Evolutionary conservation across 192 early-diverging fungal species (phyloP).

Genomic region (Gonapodya prolifera): DNA sequence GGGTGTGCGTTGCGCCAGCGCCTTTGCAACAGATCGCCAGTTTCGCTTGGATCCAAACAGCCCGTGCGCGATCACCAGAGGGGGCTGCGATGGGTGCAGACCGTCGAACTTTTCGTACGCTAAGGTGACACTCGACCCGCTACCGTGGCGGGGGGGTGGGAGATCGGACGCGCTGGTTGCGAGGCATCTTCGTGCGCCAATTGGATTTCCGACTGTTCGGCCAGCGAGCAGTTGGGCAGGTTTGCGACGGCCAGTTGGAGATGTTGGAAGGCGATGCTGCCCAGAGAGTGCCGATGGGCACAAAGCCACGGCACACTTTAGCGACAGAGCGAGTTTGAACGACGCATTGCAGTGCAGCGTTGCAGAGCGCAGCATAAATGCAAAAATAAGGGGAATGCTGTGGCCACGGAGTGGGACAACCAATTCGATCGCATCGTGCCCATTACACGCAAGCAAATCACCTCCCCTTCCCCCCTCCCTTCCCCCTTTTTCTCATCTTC

Average conservation of each 20-base stretch:
- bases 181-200: no score
- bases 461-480: neutral
- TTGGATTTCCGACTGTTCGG: no score
- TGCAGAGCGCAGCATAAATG: neutral
- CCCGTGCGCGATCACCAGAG: neutral
- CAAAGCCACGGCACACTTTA: no score
- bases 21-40: neutral
- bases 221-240: neutral
- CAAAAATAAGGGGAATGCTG: neutral
- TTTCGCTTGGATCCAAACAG: neutral
- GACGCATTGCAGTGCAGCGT: neutral
- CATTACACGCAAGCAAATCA: no score
- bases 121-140: no score
- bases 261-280: neutral
- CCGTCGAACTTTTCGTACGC: no score
- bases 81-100: neutral
- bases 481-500: neutral
- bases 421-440: no score
- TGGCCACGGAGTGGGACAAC: neutral
- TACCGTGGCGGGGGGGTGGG: no score
- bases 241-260: neutral
- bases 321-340: no score
- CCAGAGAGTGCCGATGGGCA: no score
- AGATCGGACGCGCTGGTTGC: no score
- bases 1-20: neutral